Evolutionary conservation across 352 stramenopile genomes (phyloP).

Genomic region (Phytophthora palmivora): DNA sequence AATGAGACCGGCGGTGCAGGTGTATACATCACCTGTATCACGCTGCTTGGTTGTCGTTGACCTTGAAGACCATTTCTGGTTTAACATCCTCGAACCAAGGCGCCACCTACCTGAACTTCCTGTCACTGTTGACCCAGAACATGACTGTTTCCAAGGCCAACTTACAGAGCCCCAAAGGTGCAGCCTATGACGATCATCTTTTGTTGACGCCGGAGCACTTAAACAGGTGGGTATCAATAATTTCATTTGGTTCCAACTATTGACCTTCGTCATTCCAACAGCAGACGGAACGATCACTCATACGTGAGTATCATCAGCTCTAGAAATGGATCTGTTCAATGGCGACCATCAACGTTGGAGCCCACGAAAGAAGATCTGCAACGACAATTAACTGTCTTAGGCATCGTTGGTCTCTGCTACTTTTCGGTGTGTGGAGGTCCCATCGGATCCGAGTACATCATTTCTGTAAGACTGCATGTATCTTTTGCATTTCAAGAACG

Average conservation of each 20-base stretch:
- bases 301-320: constrained; percentile 43
- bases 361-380: constrained; percentile 43
- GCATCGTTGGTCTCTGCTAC: constrained; percentile 57
- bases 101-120: neutral
- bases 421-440: constrained; percentile 56
- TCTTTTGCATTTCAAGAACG: neutral
- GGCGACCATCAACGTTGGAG: constrained; percentile 25
- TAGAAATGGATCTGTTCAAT: constrained; percentile 16
- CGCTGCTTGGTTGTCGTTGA: constrained; percentile 14
- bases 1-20: constrained; percentile 11
- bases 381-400: constrained; percentile 48
- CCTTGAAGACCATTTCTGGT: constrained; percentile 20
- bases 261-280: neutral
- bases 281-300: constrained; percentile 33
- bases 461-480: constrained; percentile 37
- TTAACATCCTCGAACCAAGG: constrained; percentile 9
- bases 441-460: constrained; percentile 52
- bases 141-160: constrained; percentile 8
- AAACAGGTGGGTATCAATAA: constrained; percentile 6
- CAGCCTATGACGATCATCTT: constrained; percentile 21
- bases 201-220: constrained; percentile 11
- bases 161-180: constrained; percentile 15
- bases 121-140: neutral
- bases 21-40: neutral
- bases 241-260: too few relatives aligned